These are phyloP conservation scores for Pleurotus platypus DNA, from an alignment of 768 basidiomycete species.

Conservation along the genomic window DNA sequence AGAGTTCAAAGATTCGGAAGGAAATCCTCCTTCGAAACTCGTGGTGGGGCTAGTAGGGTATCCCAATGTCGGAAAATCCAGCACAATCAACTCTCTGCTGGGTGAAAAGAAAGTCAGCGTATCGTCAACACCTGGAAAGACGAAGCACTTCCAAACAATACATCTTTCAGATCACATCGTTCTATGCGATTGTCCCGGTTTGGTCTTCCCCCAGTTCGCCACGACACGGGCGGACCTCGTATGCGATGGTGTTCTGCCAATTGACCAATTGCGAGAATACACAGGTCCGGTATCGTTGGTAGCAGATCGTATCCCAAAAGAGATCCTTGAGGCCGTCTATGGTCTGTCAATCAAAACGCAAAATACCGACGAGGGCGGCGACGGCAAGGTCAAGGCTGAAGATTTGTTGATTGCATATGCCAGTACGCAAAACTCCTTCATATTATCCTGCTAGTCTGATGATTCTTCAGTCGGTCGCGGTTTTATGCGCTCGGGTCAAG, in stretches of 20 bases:
- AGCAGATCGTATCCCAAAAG: constrained; percentile 72
- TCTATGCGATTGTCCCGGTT: constrained; percentile 95
- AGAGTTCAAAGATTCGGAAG: constrained; percentile 61
- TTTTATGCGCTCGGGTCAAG: constrained; percentile 89
- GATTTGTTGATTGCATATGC: constrained; percentile 87
- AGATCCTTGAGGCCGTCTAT: constrained; percentile 86
- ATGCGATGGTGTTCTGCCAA: constrained; percentile 94
- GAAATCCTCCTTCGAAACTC: constrained; percentile 59
- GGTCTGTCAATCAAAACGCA: constrained; percentile 71
- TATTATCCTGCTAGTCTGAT: too few relatives aligned
- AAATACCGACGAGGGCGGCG: constrained; percentile 78
- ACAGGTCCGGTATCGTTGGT: constrained; percentile 82
- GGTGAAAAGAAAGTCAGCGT: constrained; percentile 98
- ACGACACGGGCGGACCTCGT: constrained; percentile 95
- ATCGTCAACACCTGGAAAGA: constrained; percentile 96
- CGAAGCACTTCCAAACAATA: constrained; percentile 99
- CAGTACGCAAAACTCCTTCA: constrained; percentile 51
- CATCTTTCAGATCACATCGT: constrained; percentile 83
- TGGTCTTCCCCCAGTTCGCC: constrained; percentile 98
- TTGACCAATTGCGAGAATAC: constrained; percentile 94
- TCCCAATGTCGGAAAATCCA: constrained; percentile 98
- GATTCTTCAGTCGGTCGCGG: constrained; percentile 76
- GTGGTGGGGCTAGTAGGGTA: constrained; percentile 94
- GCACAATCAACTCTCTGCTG: constrained; percentile 93
- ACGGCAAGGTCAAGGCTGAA: constrained; percentile 69